Base-by-base conservation (phyloP, 495 filamentous ascomycete species). In the Neurospora sublineolata region DNA sequence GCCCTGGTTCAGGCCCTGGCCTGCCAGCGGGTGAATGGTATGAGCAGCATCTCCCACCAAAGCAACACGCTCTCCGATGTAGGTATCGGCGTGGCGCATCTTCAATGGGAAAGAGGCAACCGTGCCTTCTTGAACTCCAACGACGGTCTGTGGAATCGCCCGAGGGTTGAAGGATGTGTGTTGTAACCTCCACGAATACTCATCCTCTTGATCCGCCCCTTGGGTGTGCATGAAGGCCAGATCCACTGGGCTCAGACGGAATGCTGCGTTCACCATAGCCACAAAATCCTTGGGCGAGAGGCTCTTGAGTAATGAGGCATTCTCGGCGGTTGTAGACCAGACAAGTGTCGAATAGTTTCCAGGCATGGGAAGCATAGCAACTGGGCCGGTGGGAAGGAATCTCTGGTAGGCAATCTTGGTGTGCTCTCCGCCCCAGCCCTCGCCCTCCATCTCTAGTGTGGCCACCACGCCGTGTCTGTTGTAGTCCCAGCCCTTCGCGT, bases 1-100 rank as follows among this genome's bases (percentile, higher is more conserved):
- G 4, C 95, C 95, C 75, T 96, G 93, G 77, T 99, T 99, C 18
- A 99, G 86, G 1, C 95, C 95, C 79, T 98, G 95, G 6, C 95
- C 95, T 1, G 94, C 95, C 36, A 99, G 88, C 0, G 95, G 95
- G 79, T 99, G 95, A 75, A 97, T 89, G 36, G 93, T 94, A 78
- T 99, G 95, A 9, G 95, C 96, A 4, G 95, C 95, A 76, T 99
- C 95, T 68, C 94, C 95, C 42, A 97, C 87, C 1, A 99, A 87
- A 0, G 94, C 95, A 11, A 97, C 84, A 4, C 95, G 90, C 73
- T 95, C 91, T 1, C 90, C 92, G 72, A 94, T 92, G 81, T 99
- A 99, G 4, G 93, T 92, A 71, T 93, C 90, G 8, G 95, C 93
- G 76, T 99, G 96, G 10, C 94, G 88, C 85, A 98, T 87, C 76